Base-by-base conservation (phyloP, 768 basidiomycete species). In the Lentinula sp. region DNA sequence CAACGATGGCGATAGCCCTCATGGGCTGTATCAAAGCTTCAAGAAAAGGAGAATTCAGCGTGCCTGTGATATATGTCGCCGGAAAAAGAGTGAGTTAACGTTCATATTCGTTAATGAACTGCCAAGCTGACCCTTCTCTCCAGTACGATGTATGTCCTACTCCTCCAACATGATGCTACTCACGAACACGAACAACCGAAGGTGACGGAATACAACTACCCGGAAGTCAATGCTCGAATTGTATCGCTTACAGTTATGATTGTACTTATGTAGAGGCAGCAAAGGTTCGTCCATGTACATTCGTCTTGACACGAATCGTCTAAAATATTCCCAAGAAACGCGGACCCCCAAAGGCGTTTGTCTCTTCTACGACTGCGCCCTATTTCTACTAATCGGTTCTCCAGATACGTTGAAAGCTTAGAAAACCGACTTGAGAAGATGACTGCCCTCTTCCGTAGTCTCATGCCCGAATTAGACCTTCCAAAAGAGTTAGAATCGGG, bases 21-120 rank as follows among this genome's bases (percentile, higher is more conserved):
- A 68, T 51, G 16, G 62, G 56, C 2, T 66, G 4, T 77, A 75
- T 3, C 75, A 74, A 18, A 39, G 37, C 37, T 70, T 72, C 18
- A 91, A 92, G 77, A 90, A 89, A 70, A 74, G 89, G 42, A 79
- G 84, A 63, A 80, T 91, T 34, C 88, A 90, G 71, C 74, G 91
- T 32, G 91, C 91, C 6, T 94, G 92, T 68, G 91, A 93, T 67
- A 81, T 86, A 0, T 94, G 92, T 69, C 78, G 92, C 40, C 78
- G 89, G 61, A 93, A 93, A 79, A 95, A 95, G 75, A 86, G 90
- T 87, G 61, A 63, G 83, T 72, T 34, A 15, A 10, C 21, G 35
- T 6, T 52, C 13, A 53, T n/a, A 13, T 42, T 50, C 13, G 7
- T 31, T 31, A 5, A 7, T 55, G 15, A 32, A 39, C 16, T n/a